A percentile compares a stretch with the other conserved stretches of the same genome.
phyloP scores from a whole-genome alignment of 805 yeast species.

The Candida maris region DNA sequence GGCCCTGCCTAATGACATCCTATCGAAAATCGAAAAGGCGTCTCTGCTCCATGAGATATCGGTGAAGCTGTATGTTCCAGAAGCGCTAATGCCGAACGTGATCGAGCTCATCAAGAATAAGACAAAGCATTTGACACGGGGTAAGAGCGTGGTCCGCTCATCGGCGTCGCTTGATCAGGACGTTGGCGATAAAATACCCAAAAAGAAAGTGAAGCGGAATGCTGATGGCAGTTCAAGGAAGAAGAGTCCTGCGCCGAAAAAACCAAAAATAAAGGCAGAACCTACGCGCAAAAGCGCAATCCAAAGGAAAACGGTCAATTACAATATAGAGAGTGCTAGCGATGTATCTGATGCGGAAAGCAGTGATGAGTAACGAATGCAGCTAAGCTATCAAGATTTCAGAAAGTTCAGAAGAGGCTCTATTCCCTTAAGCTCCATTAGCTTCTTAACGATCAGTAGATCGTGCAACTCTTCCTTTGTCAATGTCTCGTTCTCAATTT shows the following conservation, averaged over 20 bases:
- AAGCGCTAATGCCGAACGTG: conserved; percentile 39
- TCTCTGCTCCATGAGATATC: conserved; percentile 56
- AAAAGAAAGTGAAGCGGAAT: conserved; percentile 12
- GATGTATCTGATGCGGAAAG: background rate
- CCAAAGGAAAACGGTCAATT: conserved; percentile 32
- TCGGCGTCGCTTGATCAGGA: no score
- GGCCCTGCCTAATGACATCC: conserved; percentile 66
- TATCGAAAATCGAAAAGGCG: conserved; percentile 53
- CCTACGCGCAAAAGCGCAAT: conserved; percentile 45
- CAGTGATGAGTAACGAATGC: background rate
- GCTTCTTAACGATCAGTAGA: conserved; percentile 50
- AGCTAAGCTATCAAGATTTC: conserved; percentile 17
- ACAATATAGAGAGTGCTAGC: conserved; percentile 18
- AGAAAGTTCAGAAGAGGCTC: conserved; percentile 61
- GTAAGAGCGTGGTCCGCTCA: background rate
- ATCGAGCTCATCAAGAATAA: conserved; percentile 26
- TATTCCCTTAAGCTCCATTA: conserved; percentile 68
- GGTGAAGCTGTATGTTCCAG: conserved; percentile 54
- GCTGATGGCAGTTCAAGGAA: conserved; percentile 1
- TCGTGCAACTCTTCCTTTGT: conserved; percentile 45
- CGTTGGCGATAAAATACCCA: conserved; percentile 25
- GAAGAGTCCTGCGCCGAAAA: conserved; percentile 9
- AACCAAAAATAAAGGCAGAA: conserved; percentile 12
- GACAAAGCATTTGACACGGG: conserved; percentile 9
- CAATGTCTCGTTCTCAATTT: conserved; percentile 14